Percentiles rank a stretch among this genome's conserved stretches.
Evolutionary conservation across 192 early-diverging fungal species (phyloP).

Genomic region (Diversispora epigaea): DNA sequence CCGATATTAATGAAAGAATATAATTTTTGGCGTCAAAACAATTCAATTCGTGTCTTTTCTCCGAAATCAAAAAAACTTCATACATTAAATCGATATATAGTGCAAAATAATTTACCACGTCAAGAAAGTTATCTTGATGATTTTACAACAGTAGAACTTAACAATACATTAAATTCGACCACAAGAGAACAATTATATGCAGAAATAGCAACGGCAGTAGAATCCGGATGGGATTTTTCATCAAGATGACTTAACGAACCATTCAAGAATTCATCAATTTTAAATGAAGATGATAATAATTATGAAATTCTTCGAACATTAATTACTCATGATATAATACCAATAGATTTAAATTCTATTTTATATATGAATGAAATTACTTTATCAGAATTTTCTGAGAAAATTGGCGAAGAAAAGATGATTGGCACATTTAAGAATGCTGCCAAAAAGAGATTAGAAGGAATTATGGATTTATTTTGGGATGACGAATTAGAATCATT

Average conservation of each 20-base stretch:
- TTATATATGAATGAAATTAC: conserved; percentile 58
- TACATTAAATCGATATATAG: conserved; percentile 55
- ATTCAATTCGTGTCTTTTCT: conserved; percentile 42
- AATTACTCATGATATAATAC: conserved; percentile 58
- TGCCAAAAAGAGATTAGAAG: conserved; percentile 43
- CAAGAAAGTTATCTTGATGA: conserved; percentile 69
- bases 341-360: conserved; percentile 71
- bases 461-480: conserved; percentile 56
- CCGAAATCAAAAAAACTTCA: conserved; percentile 32
- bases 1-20: conserved; percentile 63
- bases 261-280: conserved; percentile 1
- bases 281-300: conserved; percentile 13
- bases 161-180: conserved; percentile 31
- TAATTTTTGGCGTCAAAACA: conserved; percentile 58
- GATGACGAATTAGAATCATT: conserved; percentile 47
- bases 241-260: conserved; percentile 54
- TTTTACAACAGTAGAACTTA: conserved; percentile 50
- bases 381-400: conserved; percentile 36
- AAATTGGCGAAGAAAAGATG: conserved; percentile 18
- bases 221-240: conserved; percentile 73
- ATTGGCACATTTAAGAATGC: conserved; percentile 31
- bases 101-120: conserved; percentile 56
- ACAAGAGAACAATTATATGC: conserved; percentile 50
- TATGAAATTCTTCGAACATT: conserved; percentile 50
- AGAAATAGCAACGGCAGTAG: conserved; percentile 68